Evolutionary conservation across 805 yeast species (phyloP).

Genomic region (Kregervanrija delftensis): DNA sequence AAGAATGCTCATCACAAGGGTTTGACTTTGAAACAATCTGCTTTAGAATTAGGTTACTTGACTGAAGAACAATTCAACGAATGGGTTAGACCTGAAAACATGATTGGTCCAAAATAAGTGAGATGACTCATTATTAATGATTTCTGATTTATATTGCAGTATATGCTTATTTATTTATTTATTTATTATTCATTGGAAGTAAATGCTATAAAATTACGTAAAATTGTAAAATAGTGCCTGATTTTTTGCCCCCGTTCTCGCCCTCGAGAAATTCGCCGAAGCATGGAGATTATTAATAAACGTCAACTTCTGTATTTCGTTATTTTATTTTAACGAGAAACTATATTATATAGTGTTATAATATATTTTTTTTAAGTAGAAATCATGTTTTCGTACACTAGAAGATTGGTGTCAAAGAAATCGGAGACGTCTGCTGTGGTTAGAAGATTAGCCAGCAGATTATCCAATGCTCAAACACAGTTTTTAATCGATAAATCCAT

Average conservation of each 20-base stretch:
- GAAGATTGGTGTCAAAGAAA: slow-evolving; percentile 3
- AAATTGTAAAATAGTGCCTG: background rate
- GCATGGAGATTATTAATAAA: too few relatives aligned
- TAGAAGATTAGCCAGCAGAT: slow-evolving; percentile 3
- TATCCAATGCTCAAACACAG: background rate
- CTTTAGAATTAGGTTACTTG: slow-evolving; percentile 83
- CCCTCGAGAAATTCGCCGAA: too few relatives aligned
- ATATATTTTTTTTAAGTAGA: too few relatives aligned
- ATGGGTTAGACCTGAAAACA: slow-evolving; percentile 96
- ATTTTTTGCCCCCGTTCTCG: too few relatives aligned
- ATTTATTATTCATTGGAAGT: background rate
- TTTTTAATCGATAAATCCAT: too few relatives aligned
- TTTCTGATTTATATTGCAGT: background rate
- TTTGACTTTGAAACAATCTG: slow-evolving; percentile 88
- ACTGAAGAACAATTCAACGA: slow-evolving; percentile 82
- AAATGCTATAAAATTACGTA: background rate
- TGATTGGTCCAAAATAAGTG: slow-evolving; percentile 80
- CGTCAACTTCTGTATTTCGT: too few relatives aligned
- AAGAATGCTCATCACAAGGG: slow-evolving; percentile 99
- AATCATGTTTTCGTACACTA: slow-evolving; percentile 6
- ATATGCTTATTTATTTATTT: background rate
- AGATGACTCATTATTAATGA: background rate
- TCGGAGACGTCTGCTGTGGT: background rate
- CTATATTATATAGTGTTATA: too few relatives aligned
- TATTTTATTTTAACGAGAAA: too few relatives aligned